phyloP scores from a whole-genome alignment of 2,329 filamentous ascomycete genomes.

The Metarhizium guizhouense region DNA sequence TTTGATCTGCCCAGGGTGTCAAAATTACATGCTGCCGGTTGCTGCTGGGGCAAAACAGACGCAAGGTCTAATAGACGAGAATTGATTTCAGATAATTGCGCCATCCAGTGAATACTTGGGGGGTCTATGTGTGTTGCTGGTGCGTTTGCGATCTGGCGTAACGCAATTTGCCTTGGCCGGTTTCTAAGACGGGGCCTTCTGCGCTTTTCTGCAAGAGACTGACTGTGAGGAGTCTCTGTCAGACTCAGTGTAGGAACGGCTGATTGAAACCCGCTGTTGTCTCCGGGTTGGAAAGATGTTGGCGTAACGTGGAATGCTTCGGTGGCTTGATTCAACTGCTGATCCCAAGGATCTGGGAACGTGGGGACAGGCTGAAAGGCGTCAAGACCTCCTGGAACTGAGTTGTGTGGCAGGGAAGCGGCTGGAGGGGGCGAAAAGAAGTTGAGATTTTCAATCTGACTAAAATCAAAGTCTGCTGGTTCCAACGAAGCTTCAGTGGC shows the following conservation, averaged over 20 bases:
- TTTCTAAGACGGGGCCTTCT: constrained; percentile 15
- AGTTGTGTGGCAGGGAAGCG: constrained; percentile 20
- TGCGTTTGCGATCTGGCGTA: constrained; percentile 15
- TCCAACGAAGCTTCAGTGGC: constrained; percentile 20
- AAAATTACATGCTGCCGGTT: constrained; percentile 14
- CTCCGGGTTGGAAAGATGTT: neutral
- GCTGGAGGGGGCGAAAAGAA: constrained; percentile 17
- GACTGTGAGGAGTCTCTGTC: neutral
- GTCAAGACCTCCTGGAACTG: constrained; percentile 10
- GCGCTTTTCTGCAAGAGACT: constrained; percentile 13
- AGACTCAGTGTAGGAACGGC: neutral
- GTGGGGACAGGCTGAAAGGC: constrained; percentile 8
- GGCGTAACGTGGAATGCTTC: constrained; percentile 5
- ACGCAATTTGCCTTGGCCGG: constrained; percentile 23
- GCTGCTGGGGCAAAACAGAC: constrained; percentile 20
- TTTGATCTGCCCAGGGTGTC: constrained; percentile 1
- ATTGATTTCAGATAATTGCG: constrained; percentile 29
- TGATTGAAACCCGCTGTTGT: neutral
- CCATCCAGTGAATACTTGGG: constrained; percentile 26
- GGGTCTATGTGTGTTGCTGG: constrained; percentile 12
- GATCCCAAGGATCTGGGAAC: constrained; percentile 18
- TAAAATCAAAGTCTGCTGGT: constrained; percentile 25
- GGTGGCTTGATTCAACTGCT: constrained; percentile 7
- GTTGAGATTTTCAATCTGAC: constrained; percentile 21
- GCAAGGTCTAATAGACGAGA: constrained; percentile 28